Evolutionary conservation across 1,284 basidiomycete species (phyloP), one percentile per base, ranked within the genome.

Genomic region (Takashimella tepidaria): DNA sequence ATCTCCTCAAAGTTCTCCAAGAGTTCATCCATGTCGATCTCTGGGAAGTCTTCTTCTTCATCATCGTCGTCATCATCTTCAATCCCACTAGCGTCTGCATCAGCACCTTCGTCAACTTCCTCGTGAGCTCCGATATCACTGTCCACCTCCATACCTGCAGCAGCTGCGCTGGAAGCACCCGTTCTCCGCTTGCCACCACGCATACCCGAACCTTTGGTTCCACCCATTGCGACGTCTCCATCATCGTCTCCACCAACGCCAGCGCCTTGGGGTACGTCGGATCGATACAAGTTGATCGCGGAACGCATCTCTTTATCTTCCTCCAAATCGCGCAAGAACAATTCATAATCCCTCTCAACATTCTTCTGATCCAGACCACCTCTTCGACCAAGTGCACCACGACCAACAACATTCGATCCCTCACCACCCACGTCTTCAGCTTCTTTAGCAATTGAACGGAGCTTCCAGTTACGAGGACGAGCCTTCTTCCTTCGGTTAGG

Each of bases 261-360:
- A 45, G 45, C 51, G 20, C 54, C 54, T 4, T 53, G 49, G 16
- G 58, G 60, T 56, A 63, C 60, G 6, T 75, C 68, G 16, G 83
- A 78, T 76, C 87, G 88, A 79, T 93, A 98, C 53, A 98, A 68
- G 76, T 98, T 96, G 67, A 98, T 86, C 16, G 84, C 84, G 16
- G 82, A 81, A 49, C 95, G 83, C 80, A 98, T 80, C 80, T 98
- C 95, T 49, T 88, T 86, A 77, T 98, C 95, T 75, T 98, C 95
- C 76, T 98, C 95, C 54, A 98, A 76, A 67, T 98, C 93, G 49
- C 89, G 83, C 76, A 98, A 78, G 84, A 98, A 98, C 58, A 91
- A 66, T 78, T 98, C 95, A 74, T 98, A 98, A 71, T 98, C 95
- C 70, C 90, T 85, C 71, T 98, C 92, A 57, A 98, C 90, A 78